Evolutionary conservation across 352 stramenopile species (phyloP).

Genomic region (Phytophthora sansomeana): DNA sequence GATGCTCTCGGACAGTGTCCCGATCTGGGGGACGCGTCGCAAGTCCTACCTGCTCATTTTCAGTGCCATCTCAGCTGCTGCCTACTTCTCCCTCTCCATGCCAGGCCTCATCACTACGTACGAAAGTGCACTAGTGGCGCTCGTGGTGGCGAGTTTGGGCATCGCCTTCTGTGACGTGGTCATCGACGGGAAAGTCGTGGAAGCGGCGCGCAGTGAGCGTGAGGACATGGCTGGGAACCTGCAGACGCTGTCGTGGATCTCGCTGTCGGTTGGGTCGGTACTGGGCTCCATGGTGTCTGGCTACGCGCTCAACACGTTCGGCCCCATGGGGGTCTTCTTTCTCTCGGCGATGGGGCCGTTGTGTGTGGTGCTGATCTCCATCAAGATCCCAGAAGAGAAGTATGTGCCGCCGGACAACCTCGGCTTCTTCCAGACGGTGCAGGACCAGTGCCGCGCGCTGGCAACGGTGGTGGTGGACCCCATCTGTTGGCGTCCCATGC

Average conservation of each 20-base stretch:
- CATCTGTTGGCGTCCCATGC: constrained; percentile 79
- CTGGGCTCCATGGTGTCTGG: constrained; percentile 77
- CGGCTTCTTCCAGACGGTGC: constrained; percentile 62
- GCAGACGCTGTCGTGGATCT: constrained; percentile 84
- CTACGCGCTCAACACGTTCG: constrained; percentile 62
- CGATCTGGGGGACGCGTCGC: constrained; percentile 74
- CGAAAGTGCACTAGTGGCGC: constrained; percentile 56
- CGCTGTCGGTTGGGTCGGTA: constrained; percentile 73
- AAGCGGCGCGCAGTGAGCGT: constrained; percentile 70
- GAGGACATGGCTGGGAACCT: constrained; percentile 82
- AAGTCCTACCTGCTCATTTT: constrained; percentile 87
- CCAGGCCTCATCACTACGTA: constrained; percentile 65
- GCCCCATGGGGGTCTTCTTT: constrained; percentile 76
- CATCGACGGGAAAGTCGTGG: constrained; percentile 82
- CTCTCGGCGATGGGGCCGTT: constrained; percentile 74
- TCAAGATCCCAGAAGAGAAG: constrained; percentile 63
- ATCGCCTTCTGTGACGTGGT: constrained; percentile 87
- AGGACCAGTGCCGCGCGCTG: constrained; percentile 57
- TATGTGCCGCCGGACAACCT: constrained; percentile 37
- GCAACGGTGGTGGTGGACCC: constrained; percentile 71
- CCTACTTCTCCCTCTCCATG: constrained; percentile 69
- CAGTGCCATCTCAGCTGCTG: constrained; percentile 59
- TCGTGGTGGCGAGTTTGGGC: constrained; percentile 80
- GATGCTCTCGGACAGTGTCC: constrained; percentile 80
- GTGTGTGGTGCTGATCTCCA: constrained; percentile 70